phyloP scores from a whole-genome alignment of 2,329 filamentous ascomycete genomes.

The Colletotrichum sp. region DNA sequence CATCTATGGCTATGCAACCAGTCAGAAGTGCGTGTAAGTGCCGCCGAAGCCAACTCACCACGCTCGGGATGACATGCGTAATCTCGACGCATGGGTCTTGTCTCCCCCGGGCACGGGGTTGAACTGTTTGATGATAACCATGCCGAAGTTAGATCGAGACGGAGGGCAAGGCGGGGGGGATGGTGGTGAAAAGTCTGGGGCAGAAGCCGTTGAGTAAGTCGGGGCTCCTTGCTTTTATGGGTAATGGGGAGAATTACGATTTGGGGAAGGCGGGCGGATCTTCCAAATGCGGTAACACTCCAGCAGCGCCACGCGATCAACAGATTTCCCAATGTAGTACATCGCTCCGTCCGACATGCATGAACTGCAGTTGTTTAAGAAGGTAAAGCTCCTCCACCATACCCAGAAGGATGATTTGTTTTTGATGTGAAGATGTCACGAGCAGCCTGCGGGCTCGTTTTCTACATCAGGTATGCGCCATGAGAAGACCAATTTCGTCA shows the following conservation, averaged over 20 bases:
- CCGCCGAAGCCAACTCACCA: not conserved
- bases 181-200: not conserved
- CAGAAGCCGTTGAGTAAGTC: not conserved
- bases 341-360: not conserved
- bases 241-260: not conserved
- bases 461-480: not conserved
- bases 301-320: conserved; percentile 21
- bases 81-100: not conserved
- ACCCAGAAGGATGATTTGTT: not conserved
- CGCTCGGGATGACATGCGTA: not conserved
- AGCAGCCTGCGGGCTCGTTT: not conserved
- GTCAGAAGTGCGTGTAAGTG: not conserved
- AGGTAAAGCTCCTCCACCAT: not conserved
- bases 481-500: not conserved
- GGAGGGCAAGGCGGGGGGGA: not conserved
- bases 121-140: not conserved
- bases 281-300: conserved; percentile 38
- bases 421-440: not conserved
- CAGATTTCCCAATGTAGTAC: not conserved
- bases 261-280: not conserved
- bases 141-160: not conserved
- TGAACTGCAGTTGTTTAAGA: not conserved
- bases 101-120: not conserved
- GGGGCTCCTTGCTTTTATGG: not conserved
- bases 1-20: not conserved